Evolutionary conservation across 805 yeast species (phyloP).

Genomic region (Ogataea dorogensis): DNA sequence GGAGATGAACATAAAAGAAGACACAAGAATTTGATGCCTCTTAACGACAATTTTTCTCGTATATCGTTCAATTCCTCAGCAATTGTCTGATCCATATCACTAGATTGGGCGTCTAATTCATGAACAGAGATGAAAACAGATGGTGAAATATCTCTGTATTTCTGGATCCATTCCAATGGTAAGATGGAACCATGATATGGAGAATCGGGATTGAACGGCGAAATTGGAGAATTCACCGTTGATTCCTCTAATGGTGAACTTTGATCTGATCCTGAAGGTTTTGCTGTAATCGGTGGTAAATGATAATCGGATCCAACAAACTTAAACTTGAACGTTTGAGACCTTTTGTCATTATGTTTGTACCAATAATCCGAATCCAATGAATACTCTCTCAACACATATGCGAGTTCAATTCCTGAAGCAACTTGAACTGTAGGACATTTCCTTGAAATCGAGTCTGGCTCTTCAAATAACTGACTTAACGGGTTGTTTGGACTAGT

Average conservation of each 20-base stretch:
- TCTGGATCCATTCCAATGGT: slow-evolving; percentile 50
- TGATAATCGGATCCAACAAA: slow-evolving; percentile 29
- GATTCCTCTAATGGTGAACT: slow-evolving; percentile 1
- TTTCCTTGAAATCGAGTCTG: slow-evolving; percentile 13
- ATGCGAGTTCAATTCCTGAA: slow-evolving; percentile 31
- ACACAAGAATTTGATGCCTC: slow-evolving; percentile 36
- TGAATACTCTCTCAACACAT: slow-evolving; percentile 31
- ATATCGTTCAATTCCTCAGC: slow-evolving; percentile 37
- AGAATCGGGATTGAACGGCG: slow-evolving; percentile 46
- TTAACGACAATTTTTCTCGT: slow-evolving; percentile 31
- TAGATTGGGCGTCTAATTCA: slow-evolving; percentile 36
- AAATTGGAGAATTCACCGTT: slow-evolving; percentile 30
- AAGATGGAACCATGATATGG: slow-evolving; percentile 42
- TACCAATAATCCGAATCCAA: slow-evolving; percentile 24
- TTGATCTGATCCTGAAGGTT: neutral
- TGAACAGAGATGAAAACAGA: slow-evolving; percentile 45
- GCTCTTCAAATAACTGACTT: slow-evolving; percentile 5
- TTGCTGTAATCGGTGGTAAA: slow-evolving; percentile 20
- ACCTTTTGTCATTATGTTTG: slow-evolving; percentile 16
- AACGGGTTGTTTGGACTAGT: slow-evolving; percentile 13
- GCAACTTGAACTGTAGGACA: slow-evolving; percentile 28
- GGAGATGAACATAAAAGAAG: slow-evolving; percentile 34
- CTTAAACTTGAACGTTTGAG: slow-evolving; percentile 30
- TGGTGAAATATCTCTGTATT: slow-evolving; percentile 49
- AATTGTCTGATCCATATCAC: slow-evolving; percentile 30